Evolutionary conservation across 805 yeast species (phyloP).

Genomic region (Candida maesae): DNA sequence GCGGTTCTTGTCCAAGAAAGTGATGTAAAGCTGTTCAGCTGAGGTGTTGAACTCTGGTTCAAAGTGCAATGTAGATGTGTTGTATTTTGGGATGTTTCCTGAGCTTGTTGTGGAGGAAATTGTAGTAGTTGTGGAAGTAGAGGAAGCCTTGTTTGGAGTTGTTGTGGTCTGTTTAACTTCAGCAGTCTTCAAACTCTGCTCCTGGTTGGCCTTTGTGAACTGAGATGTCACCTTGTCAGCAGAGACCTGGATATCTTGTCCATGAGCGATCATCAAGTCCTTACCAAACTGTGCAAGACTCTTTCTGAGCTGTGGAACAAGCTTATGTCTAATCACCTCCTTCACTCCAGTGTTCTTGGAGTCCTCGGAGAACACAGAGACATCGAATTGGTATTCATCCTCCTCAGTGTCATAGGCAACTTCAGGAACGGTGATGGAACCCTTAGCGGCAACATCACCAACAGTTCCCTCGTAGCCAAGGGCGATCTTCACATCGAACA

Average conservation of each 20-base stretch:
- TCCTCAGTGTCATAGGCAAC: slow-evolving; percentile 87
- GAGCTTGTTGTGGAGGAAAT: slow-evolving; percentile 17
- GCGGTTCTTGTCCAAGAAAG: slow-evolving; percentile 71
- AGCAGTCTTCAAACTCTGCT: slow-evolving; percentile 9
- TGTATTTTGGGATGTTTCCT: slow-evolving; percentile 53
- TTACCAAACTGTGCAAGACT: slow-evolving; percentile 63
- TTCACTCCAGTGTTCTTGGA: slow-evolving; percentile 54
- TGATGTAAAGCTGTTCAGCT: slow-evolving; percentile 77
- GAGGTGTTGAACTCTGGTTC: slow-evolving; percentile 82
- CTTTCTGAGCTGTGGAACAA: slow-evolving; percentile 69
- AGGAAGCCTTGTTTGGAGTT: slow-evolving; percentile 7
- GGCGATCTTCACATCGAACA: slow-evolving; percentile 75
- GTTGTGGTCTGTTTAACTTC: background rate
- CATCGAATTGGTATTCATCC: slow-evolving; percentile 82
- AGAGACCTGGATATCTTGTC: slow-evolving; percentile 83
- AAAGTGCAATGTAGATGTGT: slow-evolving; percentile 74
- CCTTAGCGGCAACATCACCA: slow-evolving; percentile 46
- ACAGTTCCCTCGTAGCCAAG: slow-evolving; percentile 52
- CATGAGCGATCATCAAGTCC: slow-evolving; percentile 72
- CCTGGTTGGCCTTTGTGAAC: slow-evolving; percentile 50
- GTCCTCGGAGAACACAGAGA: slow-evolving; percentile 54
- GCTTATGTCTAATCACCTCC: slow-evolving; percentile 39
- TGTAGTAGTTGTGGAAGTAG: slow-evolving; percentile 15
- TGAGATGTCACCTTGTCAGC: slow-evolving; percentile 58
- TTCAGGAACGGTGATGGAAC: slow-evolving; percentile 84